These are phyloP conservation scores for Magnaporthiopsis incrustans DNA, from an alignment of 2,329 filamentous ascomycete species.

Conservation along the genomic window DNA sequence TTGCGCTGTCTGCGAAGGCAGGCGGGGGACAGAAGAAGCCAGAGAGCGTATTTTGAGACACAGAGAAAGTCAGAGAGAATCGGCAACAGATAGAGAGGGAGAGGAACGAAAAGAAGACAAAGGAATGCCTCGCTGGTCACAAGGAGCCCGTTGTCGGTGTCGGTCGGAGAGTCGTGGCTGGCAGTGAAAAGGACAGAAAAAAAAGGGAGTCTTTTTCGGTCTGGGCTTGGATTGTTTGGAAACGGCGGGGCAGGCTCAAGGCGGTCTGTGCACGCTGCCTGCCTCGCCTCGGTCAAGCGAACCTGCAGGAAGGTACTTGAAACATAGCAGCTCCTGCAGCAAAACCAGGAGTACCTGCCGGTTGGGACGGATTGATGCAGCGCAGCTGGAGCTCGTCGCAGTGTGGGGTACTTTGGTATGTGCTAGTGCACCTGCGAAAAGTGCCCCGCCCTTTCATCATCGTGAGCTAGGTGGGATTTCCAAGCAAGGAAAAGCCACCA, in stretches of 20 bases:
- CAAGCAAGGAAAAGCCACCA: neutral
- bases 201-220: neutral
- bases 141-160: neutral
- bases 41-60: too few relatives aligned
- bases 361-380: too few relatives aligned
- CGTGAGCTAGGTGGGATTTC: neutral
- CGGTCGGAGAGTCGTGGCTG: neutral
- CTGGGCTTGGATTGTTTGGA: neutral
- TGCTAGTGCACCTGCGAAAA: neutral
- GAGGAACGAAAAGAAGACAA: neutral
- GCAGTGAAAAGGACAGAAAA: neutral
- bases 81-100: neutral
- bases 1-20: too few relatives aligned
- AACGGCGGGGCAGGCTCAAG: neutral
- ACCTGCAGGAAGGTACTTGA: too few relatives aligned
- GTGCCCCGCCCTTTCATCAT: neutral
- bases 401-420: neutral
- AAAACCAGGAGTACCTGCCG: too few relatives aligned
- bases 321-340: too few relatives aligned
- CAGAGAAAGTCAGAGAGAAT: neutral
- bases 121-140: neutral
- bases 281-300: too few relatives aligned
- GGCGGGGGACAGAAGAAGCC: too few relatives aligned
- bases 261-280: neutral
- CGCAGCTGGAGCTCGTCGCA: neutral